Base-by-base conservation (phyloP, 176 grass and related monocot genomes). In the Aegilops speltoides region DNA sequence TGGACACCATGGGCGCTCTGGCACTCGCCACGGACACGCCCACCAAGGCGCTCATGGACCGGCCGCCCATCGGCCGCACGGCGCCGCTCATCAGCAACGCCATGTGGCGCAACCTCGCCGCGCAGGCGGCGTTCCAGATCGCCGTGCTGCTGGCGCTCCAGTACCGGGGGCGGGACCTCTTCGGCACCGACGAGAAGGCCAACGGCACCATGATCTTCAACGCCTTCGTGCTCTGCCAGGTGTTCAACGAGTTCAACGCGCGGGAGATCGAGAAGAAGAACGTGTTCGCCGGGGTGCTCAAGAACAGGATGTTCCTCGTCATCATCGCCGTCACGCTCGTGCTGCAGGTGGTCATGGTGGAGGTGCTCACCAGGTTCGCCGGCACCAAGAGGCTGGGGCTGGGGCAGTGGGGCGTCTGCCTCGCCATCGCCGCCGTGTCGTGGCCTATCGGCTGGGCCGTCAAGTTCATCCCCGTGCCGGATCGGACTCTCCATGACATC, bases 161-260 rank as follows among this genome's bases (percentile, higher is more conserved):
- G 85, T 94, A 89, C 79, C 40, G 50, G 3, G 93, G 96, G 23
- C 78, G 78, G 0, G 71, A 63, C 3, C 5, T 76, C 1, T 89
- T 93, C 56, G 89, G 63, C 17, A 40, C 59, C n/a, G 70, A 45
- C 22, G 70, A 73, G 12, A 90, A 81, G 81, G 63, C 54, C 9
- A 98, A 95, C 71, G 88, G 91, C 76, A 98, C 96, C 4, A 86
- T 95, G 65, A 92, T 95, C 83, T 98, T 98, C 79, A 98, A 98
- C 71, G 86, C 93, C 0, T 98, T 98, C 56, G 96, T 98, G 41
- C 89, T 98, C 10, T 98, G 86, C 68, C 96, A 98, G 91, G 93
- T 95, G 19, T 98, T 98, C 89, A 95, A 98, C 26, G 96, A 98
- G 77, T 98, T 98, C 91, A 98, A 98, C 62, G 85, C 91, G 5